Evolutionary conservation across 192 early-diverging fungal species (phyloP).

Genomic region (Backusella mclennaniae): DNA sequence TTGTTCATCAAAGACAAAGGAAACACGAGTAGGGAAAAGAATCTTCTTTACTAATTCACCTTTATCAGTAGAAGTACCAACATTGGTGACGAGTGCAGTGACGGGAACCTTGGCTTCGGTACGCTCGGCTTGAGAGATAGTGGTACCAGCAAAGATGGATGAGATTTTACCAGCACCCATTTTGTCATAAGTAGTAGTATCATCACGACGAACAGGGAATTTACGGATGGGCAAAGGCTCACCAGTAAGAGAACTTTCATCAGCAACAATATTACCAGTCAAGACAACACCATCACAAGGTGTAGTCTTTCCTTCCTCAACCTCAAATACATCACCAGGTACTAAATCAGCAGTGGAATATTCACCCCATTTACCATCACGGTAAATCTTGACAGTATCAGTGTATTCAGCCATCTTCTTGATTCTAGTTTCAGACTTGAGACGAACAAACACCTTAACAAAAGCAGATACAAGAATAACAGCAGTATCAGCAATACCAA

Average conservation of each 20-base stretch:
- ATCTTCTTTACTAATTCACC: conserved; percentile 69
- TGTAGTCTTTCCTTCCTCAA: conserved; percentile 46
- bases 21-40: conserved; percentile 60
- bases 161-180: conserved; percentile 44
- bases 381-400: conserved; percentile 46
- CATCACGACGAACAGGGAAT: conserved; percentile 53
- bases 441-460: conserved; percentile 52
- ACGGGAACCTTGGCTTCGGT: conserved; percentile 22
- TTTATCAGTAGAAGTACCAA: conserved; percentile 59
- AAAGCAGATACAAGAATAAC: conserved; percentile 53
- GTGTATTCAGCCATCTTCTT: conserved; percentile 59
- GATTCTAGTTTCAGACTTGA: conserved; percentile 50
- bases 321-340: conserved; percentile 71
- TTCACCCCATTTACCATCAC: conserved; percentile 55
- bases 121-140: conserved; percentile 51
- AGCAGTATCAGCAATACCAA: conserved; percentile 51
- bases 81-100: conserved; percentile 55
- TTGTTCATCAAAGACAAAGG: conserved; percentile 71
- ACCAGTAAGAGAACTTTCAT: conserved; percentile 67
- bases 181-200: conserved; percentile 16
- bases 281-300: conserved; percentile 50
- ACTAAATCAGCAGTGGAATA: conserved; percentile 56
- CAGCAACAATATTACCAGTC: conserved; percentile 60
- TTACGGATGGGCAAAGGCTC: conserved; percentile 70
- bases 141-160: conserved; percentile 58